Evolutionary conservation across 2,329 filamentous ascomycete species (phyloP), one percentile per base, ranked within the genome.

Genomic region (Pyricularia pennisetigena): DNA sequence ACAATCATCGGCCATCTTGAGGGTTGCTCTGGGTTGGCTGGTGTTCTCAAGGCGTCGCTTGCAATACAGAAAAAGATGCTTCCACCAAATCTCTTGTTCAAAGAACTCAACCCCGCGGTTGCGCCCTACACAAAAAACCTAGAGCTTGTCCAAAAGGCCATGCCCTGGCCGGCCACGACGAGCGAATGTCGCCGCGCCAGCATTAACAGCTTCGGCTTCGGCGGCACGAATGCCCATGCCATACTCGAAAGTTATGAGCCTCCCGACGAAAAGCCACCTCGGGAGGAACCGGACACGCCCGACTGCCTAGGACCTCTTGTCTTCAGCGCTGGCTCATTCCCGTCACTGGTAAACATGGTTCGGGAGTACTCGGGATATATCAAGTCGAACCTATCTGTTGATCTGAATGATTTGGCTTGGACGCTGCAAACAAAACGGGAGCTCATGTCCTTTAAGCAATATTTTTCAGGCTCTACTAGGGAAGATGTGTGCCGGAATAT

Each of bases 1-100:
- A 73, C 78, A 57, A 79, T 79, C 66, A 72, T 79, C 28, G 84
- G 84, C 8, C 84, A 86, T 72, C 68, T 82, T 5, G 84, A 86
- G 70, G 82, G 79, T 3, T 81, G 81, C 0, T 82, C 80, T 2
- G 76, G 73, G 1, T 41, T 75, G 12, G 71, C 74, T 0, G 69
- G 67, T 9, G 28, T 77, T 1, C 70, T 77, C 14, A 77, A 77
- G 68, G 67, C 69, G 0, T 67, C 72, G 5, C 68, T 74, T 10
- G 69, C 71, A 0, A 71, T 82, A 0, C 73, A 80, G n/a, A 75
- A 76, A 61, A 75, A 84, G 71, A 77, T 79, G 66, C 71, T 84
- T 1, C 78, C 80, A 0, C 80, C 80, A 1, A 83, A 74, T 24
- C 68, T 74, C 4, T 69, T 73, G 9, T 74, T 78, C 41, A 70